Conservation (phyloP, 495 filamentous ascomycete species). For the Annulohypoxylon nitens region DNA sequence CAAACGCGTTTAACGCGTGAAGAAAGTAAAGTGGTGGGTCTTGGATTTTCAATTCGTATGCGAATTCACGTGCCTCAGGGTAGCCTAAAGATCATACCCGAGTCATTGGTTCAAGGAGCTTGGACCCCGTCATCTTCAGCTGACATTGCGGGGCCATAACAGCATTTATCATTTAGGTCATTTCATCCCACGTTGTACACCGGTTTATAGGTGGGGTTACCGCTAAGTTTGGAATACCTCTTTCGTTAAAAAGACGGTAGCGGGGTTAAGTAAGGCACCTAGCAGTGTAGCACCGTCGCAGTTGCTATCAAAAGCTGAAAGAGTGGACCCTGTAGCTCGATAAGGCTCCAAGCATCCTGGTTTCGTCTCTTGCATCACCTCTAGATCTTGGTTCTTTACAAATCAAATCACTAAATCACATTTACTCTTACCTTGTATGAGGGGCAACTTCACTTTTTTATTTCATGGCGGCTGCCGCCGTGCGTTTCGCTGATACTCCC, state of each 20-base stretch:
- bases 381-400: conserved; percentile 19
- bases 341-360: conserved; percentile 21
- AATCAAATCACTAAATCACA: background rate
- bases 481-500: background rate
- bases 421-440: background rate
- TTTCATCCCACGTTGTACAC: conserved; percentile 7
- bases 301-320: conserved; percentile 19
- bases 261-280: conserved; percentile 9
- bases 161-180: background rate
- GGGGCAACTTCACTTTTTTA: conserved; percentile 6
- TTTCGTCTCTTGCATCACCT: conserved; percentile 38
- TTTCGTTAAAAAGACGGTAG: conserved; percentile 5
- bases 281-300: background rate
- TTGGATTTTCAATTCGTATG: conserved; percentile 4
- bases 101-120: conserved; percentile 27
- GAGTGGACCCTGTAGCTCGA: conserved; percentile 21
- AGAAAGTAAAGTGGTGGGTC: conserved; percentile 12
- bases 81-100: background rate
- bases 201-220: background rate
- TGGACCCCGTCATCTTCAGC: conserved; percentile 27
- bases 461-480: conserved; percentile 13
- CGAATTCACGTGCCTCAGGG: conserved; percentile 49
- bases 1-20: conserved; percentile 41
- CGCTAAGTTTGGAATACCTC: conserved; percentile 17
- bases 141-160: conserved; percentile 39